Evolutionary conservation across 208 protist species (phyloP), one percentile per base, ranked within the genome.

Genomic region (Acanthamoeba royreba): DNA sequence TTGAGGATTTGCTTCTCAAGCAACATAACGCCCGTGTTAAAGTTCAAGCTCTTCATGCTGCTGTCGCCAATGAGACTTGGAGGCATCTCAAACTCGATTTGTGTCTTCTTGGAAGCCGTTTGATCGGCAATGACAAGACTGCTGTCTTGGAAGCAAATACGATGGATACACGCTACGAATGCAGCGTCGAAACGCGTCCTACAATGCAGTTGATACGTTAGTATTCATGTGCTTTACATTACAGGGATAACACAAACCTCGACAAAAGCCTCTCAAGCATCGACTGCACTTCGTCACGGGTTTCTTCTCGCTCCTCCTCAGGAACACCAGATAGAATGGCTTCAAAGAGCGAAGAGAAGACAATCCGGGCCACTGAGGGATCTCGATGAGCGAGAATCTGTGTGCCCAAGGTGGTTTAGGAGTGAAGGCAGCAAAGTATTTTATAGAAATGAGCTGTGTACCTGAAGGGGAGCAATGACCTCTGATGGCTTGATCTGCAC

Each of bases 401-500:
- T 7, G 35, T n/a, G n/a, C n/a, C n/a, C n/a, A n/a, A n/a, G n/a
- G n/a, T n/a, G n/a, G n/a, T n/a, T n/a, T n/a, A n/a, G 9, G 40
- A 4, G n/a, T 31, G 13, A 1, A 46, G 33, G 4, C 19, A 45
- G 43, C 3, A 61, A 25, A 28, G 45, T 19, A 61, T 31, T 2
- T 9, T 33, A 33, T 28, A 42, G 58, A 86, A 15, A 4, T 38
- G 19, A 3, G 5, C 25, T 15, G 33, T n/a, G n/a, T 49, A 96
- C 94, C 94, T 98, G 97, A 55, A 99, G 94, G 8, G 98, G 98
- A 33, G 90, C 87, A 15, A 99, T 89, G 22, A 98, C 95, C 22
- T 97, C 97, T 38, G 96, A 91, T 0, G 95, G 89, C 81, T 97
- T 94, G 52, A 98, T 96, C 90, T 98, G 96, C 61, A 98, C 96